Evolutionary conservation across 176 grass and related monocot genomes (phyloP).

Genomic region (Coix lacrymajobi): DNA sequence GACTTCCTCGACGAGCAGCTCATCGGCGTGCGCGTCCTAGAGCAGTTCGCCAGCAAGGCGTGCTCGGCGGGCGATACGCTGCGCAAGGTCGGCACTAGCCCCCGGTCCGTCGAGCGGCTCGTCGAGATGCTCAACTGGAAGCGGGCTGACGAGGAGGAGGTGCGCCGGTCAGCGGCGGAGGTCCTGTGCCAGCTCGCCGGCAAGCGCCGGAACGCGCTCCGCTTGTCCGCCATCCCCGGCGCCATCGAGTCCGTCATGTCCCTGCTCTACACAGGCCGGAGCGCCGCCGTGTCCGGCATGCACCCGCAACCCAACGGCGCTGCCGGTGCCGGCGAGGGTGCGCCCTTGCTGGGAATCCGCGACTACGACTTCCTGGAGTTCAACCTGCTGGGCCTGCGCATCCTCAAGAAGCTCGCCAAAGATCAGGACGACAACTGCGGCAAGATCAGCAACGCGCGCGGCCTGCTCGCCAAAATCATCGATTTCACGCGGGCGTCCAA

Average conservation of each 20-base stretch:
- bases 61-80: neutral
- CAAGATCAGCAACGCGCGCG: conserved; percentile 47
- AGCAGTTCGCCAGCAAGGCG: conserved; percentile 17
- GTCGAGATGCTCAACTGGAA: conserved; percentile 40
- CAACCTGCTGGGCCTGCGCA: conserved; percentile 49
- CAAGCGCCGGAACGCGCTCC: conserved; percentile 47
- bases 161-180: conserved; percentile 31
- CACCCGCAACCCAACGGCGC: neutral
- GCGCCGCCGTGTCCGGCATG: neutral
- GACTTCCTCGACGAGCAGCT: conserved; percentile 62
- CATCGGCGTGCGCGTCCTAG: conserved; percentile 48
- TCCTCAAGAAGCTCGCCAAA: conserved; percentile 46
- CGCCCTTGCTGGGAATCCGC: too few relatives aligned
- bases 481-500: conserved; percentile 36
- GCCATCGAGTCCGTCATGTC: conserved; percentile 66
- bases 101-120: neutral
- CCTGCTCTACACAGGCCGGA: conserved; percentile 29
- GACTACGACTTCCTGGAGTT: conserved; percentile 31
- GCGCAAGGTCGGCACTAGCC: conserved; percentile 1
- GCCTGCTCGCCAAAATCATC: conserved; percentile 51
- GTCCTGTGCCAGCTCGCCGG: conserved; percentile 43
- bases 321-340: neutral
- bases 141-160: conserved; percentile 35
- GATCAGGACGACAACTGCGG: conserved; percentile 53
- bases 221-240: conserved; percentile 44